Evolutionary conservation across 495 filamentous ascomycete genomes (phyloP).

Genomic region (Aspergillus nanangensis): DNA sequence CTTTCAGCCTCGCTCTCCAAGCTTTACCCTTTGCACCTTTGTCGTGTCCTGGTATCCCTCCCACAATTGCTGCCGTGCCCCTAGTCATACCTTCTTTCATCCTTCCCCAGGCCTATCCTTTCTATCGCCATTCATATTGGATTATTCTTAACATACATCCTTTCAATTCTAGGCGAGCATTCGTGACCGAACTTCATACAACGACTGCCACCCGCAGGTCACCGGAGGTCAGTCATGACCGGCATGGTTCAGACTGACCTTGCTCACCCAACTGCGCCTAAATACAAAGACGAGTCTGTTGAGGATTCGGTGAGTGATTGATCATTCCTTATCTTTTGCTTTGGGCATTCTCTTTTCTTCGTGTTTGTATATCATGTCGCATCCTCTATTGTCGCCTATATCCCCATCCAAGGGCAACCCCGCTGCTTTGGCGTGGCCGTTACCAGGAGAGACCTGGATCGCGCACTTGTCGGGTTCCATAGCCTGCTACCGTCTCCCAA

Average conservation of each 20-base stretch:
- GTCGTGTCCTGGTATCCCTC: constrained; percentile 8
- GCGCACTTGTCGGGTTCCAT: too few species aligned
- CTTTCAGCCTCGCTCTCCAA: constrained; percentile 11
- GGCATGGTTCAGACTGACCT: constrained; percentile 47
- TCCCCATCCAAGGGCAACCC: constrained; percentile 2
- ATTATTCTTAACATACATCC: neutral
- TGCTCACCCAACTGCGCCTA: constrained; percentile 29
- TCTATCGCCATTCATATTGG: neutral
- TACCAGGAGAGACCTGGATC: constrained; percentile 8
- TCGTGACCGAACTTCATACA: constrained; percentile 3
- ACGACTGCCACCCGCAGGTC: constrained; percentile 1
- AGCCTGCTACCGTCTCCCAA: too few species aligned
- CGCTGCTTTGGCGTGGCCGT: constrained; percentile 5
- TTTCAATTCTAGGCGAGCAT: constrained; percentile 3
- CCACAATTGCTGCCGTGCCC: constrained; percentile 1
- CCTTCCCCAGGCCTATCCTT: neutral
- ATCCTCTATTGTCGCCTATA: neutral
- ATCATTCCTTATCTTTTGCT: constrained; percentile 7
- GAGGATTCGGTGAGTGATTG: constrained; percentile 45
- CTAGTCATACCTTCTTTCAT: constrained; percentile 2
- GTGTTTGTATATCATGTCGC: constrained; percentile 11
- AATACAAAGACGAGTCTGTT: constrained; percentile 40
- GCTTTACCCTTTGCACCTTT: constrained; percentile 11
- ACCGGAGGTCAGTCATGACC: constrained; percentile 35
- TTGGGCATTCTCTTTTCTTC: constrained; percentile 8